Conservation (phyloP, 768 basidiomycete species). For the Galerina marginata region DNA sequence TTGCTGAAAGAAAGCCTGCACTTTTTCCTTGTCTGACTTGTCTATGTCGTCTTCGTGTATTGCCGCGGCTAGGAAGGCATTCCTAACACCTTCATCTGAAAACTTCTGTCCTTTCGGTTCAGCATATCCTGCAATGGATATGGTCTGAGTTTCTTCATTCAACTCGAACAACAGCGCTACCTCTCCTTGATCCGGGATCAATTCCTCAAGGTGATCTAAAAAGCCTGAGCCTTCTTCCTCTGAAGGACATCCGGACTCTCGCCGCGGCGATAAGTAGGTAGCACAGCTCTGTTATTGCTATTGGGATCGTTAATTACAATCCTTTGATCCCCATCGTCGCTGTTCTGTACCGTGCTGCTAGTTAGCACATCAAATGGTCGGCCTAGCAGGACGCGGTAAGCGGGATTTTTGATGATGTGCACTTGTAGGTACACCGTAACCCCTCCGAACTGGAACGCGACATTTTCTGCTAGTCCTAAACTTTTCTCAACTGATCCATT, state of each 20-base stretch:
- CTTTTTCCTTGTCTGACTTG: no score
- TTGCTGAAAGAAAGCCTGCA: no score
- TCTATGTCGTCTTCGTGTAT: no score
- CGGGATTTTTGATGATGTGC: slow-evolving; percentile 29
- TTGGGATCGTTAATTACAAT: slow-evolving; percentile 34
- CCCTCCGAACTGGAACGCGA: slow-evolving; percentile 26
- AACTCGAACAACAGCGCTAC: not conserved
- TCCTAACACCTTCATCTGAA: no score
- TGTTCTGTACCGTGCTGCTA: slow-evolving; percentile 20
- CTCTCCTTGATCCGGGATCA: slow-evolving; percentile 12
- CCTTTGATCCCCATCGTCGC: slow-evolving; percentile 19
- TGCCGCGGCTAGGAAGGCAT: no score
- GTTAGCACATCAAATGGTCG: slow-evolving; percentile 36
- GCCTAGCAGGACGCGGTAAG: slow-evolving; percentile 34
- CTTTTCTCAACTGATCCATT: slow-evolving; percentile 27
- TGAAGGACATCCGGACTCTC: not conserved
- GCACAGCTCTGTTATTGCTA: slow-evolving; percentile 7
- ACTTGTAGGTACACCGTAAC: slow-evolving; percentile 31
- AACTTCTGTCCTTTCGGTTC: no score
- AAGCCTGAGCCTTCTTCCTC: not conserved
- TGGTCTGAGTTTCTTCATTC: slow-evolving; percentile 8
- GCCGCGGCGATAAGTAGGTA: slow-evolving; percentile 17
- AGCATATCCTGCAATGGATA: no score
- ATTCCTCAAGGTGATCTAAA: not conserved
- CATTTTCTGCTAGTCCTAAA: slow-evolving; percentile 31